Evolutionary conservation across 495 filamentous ascomycete genomes (phyloP).

Genomic region (Talaromyces liani): DNA sequence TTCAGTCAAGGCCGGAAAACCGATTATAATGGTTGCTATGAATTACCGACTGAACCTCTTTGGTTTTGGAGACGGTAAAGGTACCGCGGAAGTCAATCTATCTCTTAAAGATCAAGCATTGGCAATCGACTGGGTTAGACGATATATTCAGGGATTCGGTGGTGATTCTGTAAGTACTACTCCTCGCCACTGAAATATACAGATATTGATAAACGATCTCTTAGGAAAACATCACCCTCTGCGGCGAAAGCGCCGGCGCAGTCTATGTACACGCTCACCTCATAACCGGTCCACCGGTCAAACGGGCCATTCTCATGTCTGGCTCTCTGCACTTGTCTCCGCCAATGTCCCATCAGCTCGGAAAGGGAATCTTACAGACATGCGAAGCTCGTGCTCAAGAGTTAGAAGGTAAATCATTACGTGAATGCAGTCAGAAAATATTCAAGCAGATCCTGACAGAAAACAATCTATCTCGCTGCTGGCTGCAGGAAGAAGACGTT

Average conservation of each 20-base stretch:
- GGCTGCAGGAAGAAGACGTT: slow-evolving; percentile 30
- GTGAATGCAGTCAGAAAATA: slow-evolving; percentile 18
- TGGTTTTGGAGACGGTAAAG: slow-evolving; percentile 48
- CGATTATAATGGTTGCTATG: slow-evolving; percentile 52
- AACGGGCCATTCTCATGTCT: slow-evolving; percentile 28
- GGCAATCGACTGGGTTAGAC: slow-evolving; percentile 54
- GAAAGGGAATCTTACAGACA: slow-evolving; percentile 19
- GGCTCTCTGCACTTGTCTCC: slow-evolving; percentile 29
- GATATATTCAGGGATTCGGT: slow-evolving; percentile 53
- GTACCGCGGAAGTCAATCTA: slow-evolving; percentile 36
- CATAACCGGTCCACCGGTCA: slow-evolving; percentile 28
- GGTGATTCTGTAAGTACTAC: slow-evolving; percentile 45
- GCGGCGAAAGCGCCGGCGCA: slow-evolving; percentile 33
- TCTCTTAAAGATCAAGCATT: slow-evolving; percentile 62
- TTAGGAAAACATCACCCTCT: slow-evolving; percentile 28
- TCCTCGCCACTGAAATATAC: not conserved
- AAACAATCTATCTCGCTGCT: slow-evolving; percentile 32
- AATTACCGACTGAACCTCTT: slow-evolving; percentile 64
- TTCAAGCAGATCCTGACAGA: slow-evolving; percentile 25
- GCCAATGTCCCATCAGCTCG: slow-evolving; percentile 25
- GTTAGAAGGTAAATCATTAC: slow-evolving; percentile 22
- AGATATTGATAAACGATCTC: not conserved
- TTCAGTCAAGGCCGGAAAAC: slow-evolving; percentile 28
- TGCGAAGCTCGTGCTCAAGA: slow-evolving; percentile 24
- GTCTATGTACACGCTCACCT: slow-evolving; percentile 34